phyloP scores from a whole-genome alignment of 2,329 filamentous ascomycete genomes.

The Neobulgaria alba region DNA sequence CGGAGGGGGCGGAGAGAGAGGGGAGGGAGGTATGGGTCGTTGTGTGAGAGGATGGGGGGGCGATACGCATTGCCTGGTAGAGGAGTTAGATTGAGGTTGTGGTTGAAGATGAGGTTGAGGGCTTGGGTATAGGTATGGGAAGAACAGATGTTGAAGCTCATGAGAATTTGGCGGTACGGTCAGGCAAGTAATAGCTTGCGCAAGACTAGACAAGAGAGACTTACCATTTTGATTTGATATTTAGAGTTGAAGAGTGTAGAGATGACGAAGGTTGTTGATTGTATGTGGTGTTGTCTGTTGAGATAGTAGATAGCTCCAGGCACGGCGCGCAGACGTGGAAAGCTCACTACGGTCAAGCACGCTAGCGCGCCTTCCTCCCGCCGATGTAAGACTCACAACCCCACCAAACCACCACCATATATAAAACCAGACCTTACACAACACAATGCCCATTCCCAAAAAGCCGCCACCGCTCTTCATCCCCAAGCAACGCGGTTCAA shows the following conservation, averaged over 20 bases:
- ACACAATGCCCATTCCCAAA: too few species aligned
- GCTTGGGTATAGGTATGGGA: not conserved
- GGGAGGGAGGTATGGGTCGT: conserved; percentile 55
- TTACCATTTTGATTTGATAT: conserved; percentile 22
- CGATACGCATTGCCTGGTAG: conserved; percentile 85
- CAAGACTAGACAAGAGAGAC: too few species aligned
- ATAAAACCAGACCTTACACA: too few species aligned
- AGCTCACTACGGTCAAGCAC: conserved; percentile 10
- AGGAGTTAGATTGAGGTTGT: conserved; percentile 4
- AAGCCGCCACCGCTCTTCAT: too few species aligned
- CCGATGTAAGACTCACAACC: too few species aligned
- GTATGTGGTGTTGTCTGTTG: too few species aligned
- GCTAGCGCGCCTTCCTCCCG: conserved; percentile 20
- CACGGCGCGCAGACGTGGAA: conserved; percentile 20
- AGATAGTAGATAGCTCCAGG: conserved; percentile 21
- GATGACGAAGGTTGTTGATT: too few species aligned
- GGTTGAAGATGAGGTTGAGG: too few species aligned
- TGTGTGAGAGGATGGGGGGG: conserved; percentile 60
- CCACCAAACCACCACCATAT: too few species aligned
- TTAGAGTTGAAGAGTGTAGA: too few species aligned
- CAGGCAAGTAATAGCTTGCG: too few species aligned
- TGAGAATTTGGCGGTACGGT: not conserved
- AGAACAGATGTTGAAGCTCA: conserved; percentile 1
- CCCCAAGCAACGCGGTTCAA: too few species aligned
- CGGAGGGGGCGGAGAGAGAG: conserved; percentile 65